Percentiles rank a stretch among this genome's conserved stretches.
These are phyloP conservation scores for Lignosus rhinocerotis DNA, from an alignment of 1,284 basidiomycete species.

Conservation along the genomic window DNA sequence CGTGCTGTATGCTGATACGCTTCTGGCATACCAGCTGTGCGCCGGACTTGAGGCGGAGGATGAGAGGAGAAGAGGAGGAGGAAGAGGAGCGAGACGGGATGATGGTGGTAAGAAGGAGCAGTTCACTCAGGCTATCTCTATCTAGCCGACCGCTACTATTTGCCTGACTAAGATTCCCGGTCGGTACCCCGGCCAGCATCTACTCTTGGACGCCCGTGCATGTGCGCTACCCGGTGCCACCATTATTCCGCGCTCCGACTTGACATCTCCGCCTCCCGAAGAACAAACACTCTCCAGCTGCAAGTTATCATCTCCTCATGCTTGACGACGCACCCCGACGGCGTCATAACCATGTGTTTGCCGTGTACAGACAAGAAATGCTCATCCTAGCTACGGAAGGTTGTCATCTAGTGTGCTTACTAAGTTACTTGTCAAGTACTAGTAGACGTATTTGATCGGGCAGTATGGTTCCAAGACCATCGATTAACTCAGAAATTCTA, in stretches of 20 bases:
- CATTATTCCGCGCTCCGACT: neutral
- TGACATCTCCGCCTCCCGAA: neutral
- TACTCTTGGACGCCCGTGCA: neutral
- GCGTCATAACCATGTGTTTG: no score
- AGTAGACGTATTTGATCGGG: neutral
- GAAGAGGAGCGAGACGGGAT: conserved; percentile 7
- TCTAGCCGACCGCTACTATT: conserved; percentile 15
- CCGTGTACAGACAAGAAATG: no score
- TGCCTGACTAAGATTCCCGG: conserved; percentile 19
- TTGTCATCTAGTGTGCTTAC: no score
- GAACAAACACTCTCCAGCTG: no score
- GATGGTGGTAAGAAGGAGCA: conserved; percentile 16
- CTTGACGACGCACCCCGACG: no score
- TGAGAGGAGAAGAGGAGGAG: neutral
- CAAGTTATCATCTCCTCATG: no score
- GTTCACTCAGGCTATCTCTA: conserved; percentile 11
- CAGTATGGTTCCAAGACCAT: neutral
- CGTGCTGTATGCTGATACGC: neutral
- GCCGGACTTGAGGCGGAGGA: neutral
- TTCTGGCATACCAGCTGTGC: conserved; percentile 11
- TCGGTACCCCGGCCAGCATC: conserved; percentile 44
- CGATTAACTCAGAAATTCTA: neutral
- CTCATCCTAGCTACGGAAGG: no score
- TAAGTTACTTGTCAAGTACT: no score
- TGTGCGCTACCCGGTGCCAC: neutral